Conservation (phyloP, 805 yeast species). For the Candida parachauliodes region DNA sequence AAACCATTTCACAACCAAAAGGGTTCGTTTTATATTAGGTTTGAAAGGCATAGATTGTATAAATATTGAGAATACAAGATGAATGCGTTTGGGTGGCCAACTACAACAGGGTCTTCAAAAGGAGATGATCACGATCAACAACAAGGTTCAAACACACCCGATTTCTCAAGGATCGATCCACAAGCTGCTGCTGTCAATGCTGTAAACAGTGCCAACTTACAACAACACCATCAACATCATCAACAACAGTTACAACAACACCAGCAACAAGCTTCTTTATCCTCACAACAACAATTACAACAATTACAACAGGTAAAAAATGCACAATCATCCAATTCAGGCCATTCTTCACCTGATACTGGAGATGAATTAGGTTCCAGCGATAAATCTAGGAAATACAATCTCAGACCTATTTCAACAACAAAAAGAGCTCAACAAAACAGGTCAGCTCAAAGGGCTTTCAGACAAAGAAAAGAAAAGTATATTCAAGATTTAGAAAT, state of each 20-base stretch:
- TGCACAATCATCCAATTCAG: not conserved
- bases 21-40: not conserved
- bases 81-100: constrained; percentile 7
- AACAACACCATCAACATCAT: constrained; percentile 6
- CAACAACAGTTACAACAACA: constrained; percentile 16
- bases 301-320: constrained; percentile 11
- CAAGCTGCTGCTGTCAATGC: constrained; percentile 22
- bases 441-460: constrained; percentile 88
- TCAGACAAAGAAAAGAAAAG: constrained; percentile 78
- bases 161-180: constrained; percentile 21
- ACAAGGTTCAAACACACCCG: constrained; percentile 11
- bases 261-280: constrained; percentile 6
- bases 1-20: not conserved
- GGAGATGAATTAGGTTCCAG: not conserved
- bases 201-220: constrained; percentile 6
- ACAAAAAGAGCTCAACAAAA: constrained; percentile 91
- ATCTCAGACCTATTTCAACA: constrained; percentile 43
- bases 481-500: constrained; percentile 77
- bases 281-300: constrained; percentile 8
- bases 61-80: too few relatives aligned
- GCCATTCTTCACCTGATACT: constrained; percentile 2
- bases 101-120: not conserved
- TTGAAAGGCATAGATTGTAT: too few relatives aligned
- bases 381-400: constrained; percentile 6
- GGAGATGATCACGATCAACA: constrained; percentile 4